Base-by-base conservation (phyloP, 2,329 filamentous ascomycete species). In the Trichoderma guizhouense region DNA sequence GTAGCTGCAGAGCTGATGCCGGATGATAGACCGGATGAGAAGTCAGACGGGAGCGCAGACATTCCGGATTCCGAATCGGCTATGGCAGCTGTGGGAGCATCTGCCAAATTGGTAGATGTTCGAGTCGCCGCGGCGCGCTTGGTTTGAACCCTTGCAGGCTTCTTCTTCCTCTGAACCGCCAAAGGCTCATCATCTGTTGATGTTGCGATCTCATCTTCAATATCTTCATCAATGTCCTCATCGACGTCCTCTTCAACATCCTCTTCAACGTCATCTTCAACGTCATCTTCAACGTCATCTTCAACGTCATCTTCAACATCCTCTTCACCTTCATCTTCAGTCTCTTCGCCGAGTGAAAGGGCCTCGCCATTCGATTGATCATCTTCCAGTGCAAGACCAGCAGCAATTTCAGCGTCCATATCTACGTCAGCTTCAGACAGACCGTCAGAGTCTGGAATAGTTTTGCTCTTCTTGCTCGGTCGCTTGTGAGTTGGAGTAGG, bases 321-420 rank as follows among this genome's bases (percentile, higher is more conserved):
- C 5, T 39, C 21, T 1, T 76, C 75, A 14, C 71, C 75, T 21
- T 43, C 55, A 12, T 57, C 60, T 15, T 70, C 58, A 53, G 47
- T 53, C n/a, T 53, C 47, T 53, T 24, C 47, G 3, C 47, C 47
- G 1, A 21, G 21, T 53, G 47, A 53, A 12, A 21, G 47, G n/a
- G 21, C n/a, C 11, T 74, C 72, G 32, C 77, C 74, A 14, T 51
- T 36, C 3, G 36, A 60, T 15, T 73, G 65, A 14, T 73, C 73
- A 9, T 73, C 62, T 14, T 74, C 74, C 7, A 79, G 28, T 5
- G 69, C 76, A 18, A 68, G 73, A 3, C 71, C 77, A 4, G 75
- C 76, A 36, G 79, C 78, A 71, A 80, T 72, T 65, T 81, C 80
- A 6, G 76, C 75, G 70, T 81, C 79, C 73, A 80, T 76, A 11